Base-by-base conservation (phyloP, 2,329 filamentous ascomycete genomes). In the Arthrobotrys sinensis region DNA sequence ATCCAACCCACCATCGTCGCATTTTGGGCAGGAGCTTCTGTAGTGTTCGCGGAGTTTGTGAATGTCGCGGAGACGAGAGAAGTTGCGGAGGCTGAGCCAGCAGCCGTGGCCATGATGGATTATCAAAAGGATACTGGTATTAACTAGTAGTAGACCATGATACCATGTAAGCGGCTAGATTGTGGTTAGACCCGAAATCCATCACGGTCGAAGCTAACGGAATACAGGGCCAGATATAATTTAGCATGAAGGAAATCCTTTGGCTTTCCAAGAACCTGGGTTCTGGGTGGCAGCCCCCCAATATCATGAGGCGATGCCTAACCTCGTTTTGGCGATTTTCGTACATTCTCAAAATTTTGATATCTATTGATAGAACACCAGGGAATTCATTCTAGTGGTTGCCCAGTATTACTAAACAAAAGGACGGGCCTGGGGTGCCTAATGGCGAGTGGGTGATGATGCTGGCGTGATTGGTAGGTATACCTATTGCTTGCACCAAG, bases 1-100 rank as follows among this genome's bases (percentile, higher is more conserved):
- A 81, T 80, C 83, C 83, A 84, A 60, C 83, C 83, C 10, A 83
- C 81, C n/a, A 82, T 65, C n/a, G 62, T 67, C 48, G 65, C 65
- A 57, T 69, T 69, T 50, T 48, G 32, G 32, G 45, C 10, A 16
- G 38, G 45, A n/a, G 52, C 16, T 40, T 12, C 52, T 11, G 52
- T 38, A 12, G 34, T 12, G 16, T 57, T 57, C 52, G 32, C 32
- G 34, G 52, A 40, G 16, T 14, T 40, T 40, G 52, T 38, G 12
- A 40, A 38, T 57, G 34, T 24, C 16, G 52, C n/a, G 34, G 52
- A 40, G 52, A 21, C 12, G 12, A 40, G n/a, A 21, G 62, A 66
- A 34, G 34, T 66, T 11, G 62, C 62, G 62, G 62, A 66, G 62
- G 62, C 62, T 50, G 62, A 19, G 62, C 62, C 62, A 50, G 62